Percentiles rank a stretch among this genome's conserved stretches.
These are phyloP conservation scores for Parastagonospora nodorum DNA, from an alignment of 2,329 filamentous ascomycete genomes.

Conservation along the genomic window DNA sequence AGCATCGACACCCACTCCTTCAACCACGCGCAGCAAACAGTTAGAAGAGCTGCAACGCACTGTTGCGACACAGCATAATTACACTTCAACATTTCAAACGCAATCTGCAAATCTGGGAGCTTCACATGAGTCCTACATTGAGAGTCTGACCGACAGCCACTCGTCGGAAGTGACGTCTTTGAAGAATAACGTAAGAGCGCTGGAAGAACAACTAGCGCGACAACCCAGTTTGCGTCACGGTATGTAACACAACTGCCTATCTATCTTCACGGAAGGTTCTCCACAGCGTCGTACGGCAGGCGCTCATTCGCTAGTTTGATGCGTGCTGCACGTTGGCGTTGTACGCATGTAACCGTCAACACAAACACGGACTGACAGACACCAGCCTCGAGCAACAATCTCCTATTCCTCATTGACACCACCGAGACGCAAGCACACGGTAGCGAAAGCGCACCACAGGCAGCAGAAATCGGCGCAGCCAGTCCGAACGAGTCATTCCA, in stretches of 20 bases:
- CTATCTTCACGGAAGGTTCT: conserved; percentile 2
- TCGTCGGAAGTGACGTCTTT: conserved; percentile 47
- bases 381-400: conserved; percentile 36
- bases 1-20: conserved; percentile 17
- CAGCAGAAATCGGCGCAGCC: conserved; percentile 23
- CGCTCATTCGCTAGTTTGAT: not conserved
- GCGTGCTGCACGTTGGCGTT: not conserved
- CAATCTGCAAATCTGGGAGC: conserved; percentile 44
- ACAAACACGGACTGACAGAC: conserved; percentile 18
- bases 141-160: conserved; percentile 46
- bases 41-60: conserved; percentile 36
- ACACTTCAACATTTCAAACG: conserved; percentile 38
- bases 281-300: not conserved
- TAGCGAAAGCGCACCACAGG: conserved; percentile 21
- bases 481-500: conserved; percentile 26
- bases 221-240: conserved; percentile 35
- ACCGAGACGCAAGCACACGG: conserved; percentile 27
- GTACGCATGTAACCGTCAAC: conserved; percentile 12
- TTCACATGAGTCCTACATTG: conserved; percentile 48
- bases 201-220: conserved; percentile 44
- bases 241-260: conserved; percentile 15
- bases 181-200: conserved; percentile 43
- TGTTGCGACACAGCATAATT: conserved; percentile 37
- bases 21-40: conserved; percentile 20
- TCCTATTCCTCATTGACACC: conserved; percentile 32